Base-by-base conservation (phyloP, 805 yeast species). In the Starmerella sirachaensis region DNA sequence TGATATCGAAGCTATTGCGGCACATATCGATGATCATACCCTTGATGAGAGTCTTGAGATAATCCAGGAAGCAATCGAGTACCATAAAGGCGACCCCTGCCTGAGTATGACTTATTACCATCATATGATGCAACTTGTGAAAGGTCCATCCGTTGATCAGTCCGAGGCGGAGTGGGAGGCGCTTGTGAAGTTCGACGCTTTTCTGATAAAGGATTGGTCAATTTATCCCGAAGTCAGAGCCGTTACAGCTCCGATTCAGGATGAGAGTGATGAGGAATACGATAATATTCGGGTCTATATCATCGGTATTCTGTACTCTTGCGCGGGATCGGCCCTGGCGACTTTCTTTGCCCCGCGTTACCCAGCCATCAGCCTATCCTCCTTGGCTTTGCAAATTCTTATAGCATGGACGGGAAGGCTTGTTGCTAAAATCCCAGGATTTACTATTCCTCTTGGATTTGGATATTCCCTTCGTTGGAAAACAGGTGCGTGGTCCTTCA, bases 171-270 rank as follows among this genome's bases (percentile, higher is more conserved):
- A 51, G 22, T 48, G 49, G 49, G 46, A 39, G 13, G 29, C 38
- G n/a, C 11, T 34, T 12, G 54, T 58, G 25, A 58, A 56, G 41
- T 51, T 63, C 22, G 66, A 67, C 40, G 73, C 73, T 4, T 64
- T 62, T 21, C 50, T 69, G 29, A 58, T 56, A 31, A 29, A 47
- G 33, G 57, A 51, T 42, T 67, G 65, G 53, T 70, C 77, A 0
- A 75, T 76, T 4, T 73, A 72, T 44, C 75, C 78, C 3, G 78
- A 72, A 48, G 74, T 74, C 11, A 58, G 79, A 20, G 66, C 78
- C 6, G 69, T 72, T 22, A 66, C 70, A 4, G 69, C 66, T 22
- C 69, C 76, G 1, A 59, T 51, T 30, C 78, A 72, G 47, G 76
- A 72, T 40, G 46, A 30, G 13, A 68, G 68, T 1, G 38, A 45